A percentile compares a stretch with the other conserved stretches of the same genome.
Conservation (phyloP, 2,329 filamentous ascomycete genomes). For the Colletotrichum lindemuthianum region DNA sequence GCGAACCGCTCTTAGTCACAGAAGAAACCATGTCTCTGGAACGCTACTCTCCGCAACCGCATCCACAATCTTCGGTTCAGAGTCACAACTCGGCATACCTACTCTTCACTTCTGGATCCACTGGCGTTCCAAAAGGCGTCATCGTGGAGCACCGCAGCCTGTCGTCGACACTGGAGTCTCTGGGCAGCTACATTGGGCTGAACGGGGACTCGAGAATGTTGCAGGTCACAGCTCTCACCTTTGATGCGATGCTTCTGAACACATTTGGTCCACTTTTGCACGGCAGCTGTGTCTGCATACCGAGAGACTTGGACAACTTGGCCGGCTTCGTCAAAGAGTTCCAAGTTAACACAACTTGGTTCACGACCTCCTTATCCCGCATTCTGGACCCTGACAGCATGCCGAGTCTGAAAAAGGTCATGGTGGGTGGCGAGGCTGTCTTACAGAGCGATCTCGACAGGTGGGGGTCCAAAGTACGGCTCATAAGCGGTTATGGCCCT, state of each 20-base stretch:
- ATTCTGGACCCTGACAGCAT: constrained; percentile 20
- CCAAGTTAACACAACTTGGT: constrained; percentile 22
- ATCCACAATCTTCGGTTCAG: background rate
- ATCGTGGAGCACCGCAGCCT: constrained; percentile 39
- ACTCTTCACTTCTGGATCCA: constrained; percentile 43
- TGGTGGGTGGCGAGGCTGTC: constrained; percentile 18
- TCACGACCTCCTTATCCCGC: constrained; percentile 15
- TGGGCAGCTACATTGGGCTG: constrained; percentile 13
- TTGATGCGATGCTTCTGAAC: constrained; percentile 37
- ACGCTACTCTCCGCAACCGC: too few species aligned
- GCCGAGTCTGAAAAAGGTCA: constrained; percentile 5
- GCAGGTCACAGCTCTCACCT: constrained; percentile 37
- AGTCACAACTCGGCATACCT: constrained; percentile 38
- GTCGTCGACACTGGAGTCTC: constrained; percentile 34
- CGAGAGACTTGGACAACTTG: constrained; percentile 36
- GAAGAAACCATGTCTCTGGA: background rate
- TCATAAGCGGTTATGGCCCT: constrained; percentile 17
- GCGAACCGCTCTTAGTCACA: background rate
- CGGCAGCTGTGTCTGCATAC: constrained; percentile 28
- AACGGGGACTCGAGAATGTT: constrained; percentile 39
- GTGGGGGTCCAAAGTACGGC: constrained; percentile 45
- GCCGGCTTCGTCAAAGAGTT: constrained; percentile 29
- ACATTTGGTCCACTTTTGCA: constrained; percentile 31
- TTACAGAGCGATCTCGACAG: constrained; percentile 44
- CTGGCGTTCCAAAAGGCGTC: constrained; percentile 42